Evolutionary conservation across 257 asterid genomes (phyloP).

Genomic region (Penstemon barbatus): DNA sequence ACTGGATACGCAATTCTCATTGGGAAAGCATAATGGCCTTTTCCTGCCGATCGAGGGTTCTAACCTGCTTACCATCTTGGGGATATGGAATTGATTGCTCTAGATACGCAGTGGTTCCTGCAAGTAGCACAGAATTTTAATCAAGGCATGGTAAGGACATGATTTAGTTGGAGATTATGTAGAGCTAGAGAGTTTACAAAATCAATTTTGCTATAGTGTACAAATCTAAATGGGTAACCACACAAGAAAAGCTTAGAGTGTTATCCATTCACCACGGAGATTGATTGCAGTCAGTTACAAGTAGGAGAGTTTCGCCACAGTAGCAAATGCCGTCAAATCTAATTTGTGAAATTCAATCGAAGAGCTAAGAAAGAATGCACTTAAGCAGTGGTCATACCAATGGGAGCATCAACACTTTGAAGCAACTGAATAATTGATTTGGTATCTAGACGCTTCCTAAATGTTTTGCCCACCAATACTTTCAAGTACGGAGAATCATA

Average conservation of each 20-base stretch:
- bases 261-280: background rate
- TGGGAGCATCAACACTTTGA: slow-evolving; percentile 69
- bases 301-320: background rate
- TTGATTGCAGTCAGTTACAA: slow-evolving; percentile 3
- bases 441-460: slow-evolving; percentile 68
- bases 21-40: slow-evolving; percentile 11
- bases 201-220: background rate
- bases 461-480: slow-evolving; percentile 59
- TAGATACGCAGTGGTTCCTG: slow-evolving; percentile 83
- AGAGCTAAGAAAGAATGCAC: slow-evolving; percentile 7
- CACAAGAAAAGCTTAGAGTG: background rate
- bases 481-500: slow-evolving; percentile 75
- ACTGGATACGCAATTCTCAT: background rate
- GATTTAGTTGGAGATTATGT: slow-evolving; percentile 18
- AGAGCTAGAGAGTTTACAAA: background rate
- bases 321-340: background rate
- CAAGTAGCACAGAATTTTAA: slow-evolving; percentile 24
- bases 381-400: slow-evolving; percentile 44
- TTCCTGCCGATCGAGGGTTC: slow-evolving; percentile 29
- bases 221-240: background rate
- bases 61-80: slow-evolving; percentile 95
- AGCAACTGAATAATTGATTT: slow-evolving; percentile 74
- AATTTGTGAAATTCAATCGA: background rate
- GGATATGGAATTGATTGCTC: slow-evolving; percentile 89
- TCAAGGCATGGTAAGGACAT: slow-evolving; percentile 18